These are phyloP conservation scores for Saururus chinensis DNA, from an alignment of 164 flowering plant species.

Conservation along the genomic window DNA sequence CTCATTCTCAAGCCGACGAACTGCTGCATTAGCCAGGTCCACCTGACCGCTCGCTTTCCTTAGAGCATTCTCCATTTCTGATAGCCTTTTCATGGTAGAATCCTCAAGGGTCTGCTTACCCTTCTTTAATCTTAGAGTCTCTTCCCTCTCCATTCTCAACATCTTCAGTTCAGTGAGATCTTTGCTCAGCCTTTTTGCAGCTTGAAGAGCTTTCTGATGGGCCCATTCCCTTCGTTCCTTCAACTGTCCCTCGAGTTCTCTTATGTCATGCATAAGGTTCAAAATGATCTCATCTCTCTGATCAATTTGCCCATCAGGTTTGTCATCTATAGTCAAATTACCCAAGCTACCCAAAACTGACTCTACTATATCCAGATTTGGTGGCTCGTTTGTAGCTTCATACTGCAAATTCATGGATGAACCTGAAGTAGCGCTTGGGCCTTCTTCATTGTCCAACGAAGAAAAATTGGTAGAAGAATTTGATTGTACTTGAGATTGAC, in stretches of 20 bases:
- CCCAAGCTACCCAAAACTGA: constrained; percentile 64
- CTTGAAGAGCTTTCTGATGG: constrained; percentile 95
- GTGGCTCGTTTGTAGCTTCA: constrained; percentile 29
- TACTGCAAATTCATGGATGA: constrained; percentile 12
- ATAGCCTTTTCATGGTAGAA: constrained; percentile 71
- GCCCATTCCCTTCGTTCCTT: constrained; percentile 97
- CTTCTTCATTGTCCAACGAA: constrained; percentile 11
- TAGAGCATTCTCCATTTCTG: constrained; percentile 88
- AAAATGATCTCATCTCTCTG: constrained; percentile 67
- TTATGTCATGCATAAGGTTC: constrained; percentile 52
- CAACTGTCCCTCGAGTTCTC: constrained; percentile 70
- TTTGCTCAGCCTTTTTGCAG: constrained; percentile 81
- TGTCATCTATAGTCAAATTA: constrained; percentile 73
- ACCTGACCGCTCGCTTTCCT: constrained; percentile 90
- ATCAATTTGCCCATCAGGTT: constrained; percentile 38
- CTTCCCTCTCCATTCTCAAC: constrained; percentile 85
- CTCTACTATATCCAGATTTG: constrained; percentile 41
- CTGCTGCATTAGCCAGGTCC: constrained; percentile 87
- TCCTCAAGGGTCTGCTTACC: constrained; percentile 86
- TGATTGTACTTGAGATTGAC: constrained; percentile 29
- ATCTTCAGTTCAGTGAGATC: constrained; percentile 85
- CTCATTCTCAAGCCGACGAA: constrained; percentile 75
- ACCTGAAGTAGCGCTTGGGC: constrained; percentile 12
- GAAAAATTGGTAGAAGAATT: constrained; percentile 27
- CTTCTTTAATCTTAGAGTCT: constrained; percentile 71